Base-by-base conservation (phyloP, 345 rosid species). In the Orychophragmus violaceus region DNA sequence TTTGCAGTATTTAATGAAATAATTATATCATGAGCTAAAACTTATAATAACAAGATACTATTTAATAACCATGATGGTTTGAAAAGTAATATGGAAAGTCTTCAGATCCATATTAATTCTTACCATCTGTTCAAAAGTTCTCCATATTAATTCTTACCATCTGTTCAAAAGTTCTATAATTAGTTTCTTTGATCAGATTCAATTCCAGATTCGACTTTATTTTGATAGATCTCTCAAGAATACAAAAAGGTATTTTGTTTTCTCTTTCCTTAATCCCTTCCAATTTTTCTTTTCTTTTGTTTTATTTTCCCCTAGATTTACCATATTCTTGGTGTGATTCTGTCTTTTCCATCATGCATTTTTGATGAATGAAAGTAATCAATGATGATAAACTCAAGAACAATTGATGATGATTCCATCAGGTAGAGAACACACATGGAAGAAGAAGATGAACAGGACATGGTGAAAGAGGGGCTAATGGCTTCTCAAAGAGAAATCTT, bases 401-500 rank as follows among this genome's bases (percentile, higher is more conserved):
- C 33, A 7, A 35, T 13, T 29, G 60, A 19, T 29, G 60, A 19
- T 62, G 25, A 14, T 45, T 45, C 21, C n/a, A 41, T 42, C 32
- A 65, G 51, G 5, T 57, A 64, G 41, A 39, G 27, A 32, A 33
- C n/a, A 44, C 14, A 45, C n/a, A 73, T 66, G 72, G 72, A 66
- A n/a, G 77, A 66, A 18, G 77, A 66, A 52, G 77, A 66, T 23
- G 77, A 71, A 0, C 69, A 71, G 0, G 56, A 65, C 1, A 67
- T 42, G 68, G 77, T 74, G 11, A 66, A n/a, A 61, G 70, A 62
- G 57, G 78, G 78, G 29, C n/a, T 75, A 17, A 63, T 69, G 66
- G 74, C 78, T 5, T 63, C 78, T 22, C 74, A 6, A 62, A 75
- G 70, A 69, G 74, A 82, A 63, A 77, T 80, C 53, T 83, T 88